Base-by-base conservation (phyloP, 2,329 filamentous ascomycete species). In the Calonectria hongkongensis region DNA sequence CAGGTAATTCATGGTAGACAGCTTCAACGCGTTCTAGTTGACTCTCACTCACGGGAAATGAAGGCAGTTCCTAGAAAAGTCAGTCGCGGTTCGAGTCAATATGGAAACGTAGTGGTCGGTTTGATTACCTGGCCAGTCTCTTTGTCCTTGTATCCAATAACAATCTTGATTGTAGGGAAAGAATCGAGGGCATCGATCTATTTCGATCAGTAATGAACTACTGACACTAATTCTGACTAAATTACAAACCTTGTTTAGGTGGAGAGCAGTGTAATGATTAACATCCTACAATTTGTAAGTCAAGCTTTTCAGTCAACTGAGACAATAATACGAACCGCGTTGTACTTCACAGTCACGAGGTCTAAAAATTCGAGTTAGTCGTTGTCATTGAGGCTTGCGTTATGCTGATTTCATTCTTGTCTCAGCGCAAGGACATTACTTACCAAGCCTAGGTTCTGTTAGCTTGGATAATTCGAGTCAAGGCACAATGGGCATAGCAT, bases 1-100 rank as follows among this genome's bases (percentile, higher is more conserved):
- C 68, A 1, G 63, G 50, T 36, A 71, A 41, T 16, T 71, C 63
- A 27, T 71, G 68, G 25, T 71, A 66, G 45, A 71, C 33, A 7
- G 51, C 43, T 25, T 71, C 51, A 15, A 58, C 68, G 12, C 41
- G 41, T 3, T 71, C 63, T 3, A 66, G 63, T 16, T 48, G 27
- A 13, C 33, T 51, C 2, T 15, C 43, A 27, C 33, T 60, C 13
- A 43, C 25, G 36, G 50, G 66, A 30, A 51, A 62, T 13, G 66
- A 68, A 15, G 30, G 30, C 10, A 68, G 18, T 36, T 68, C 66
- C 66, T 62, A 33, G 18, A 21, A 50, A n/a, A 15, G 28, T 62
- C 47, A 62, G 41, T 15, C n/a, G 21, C 25, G 18, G 13, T 33
- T 39, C 16, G 13, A 5, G 10, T 4, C 12, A 48, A 48, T 3